Percentiles rank a stretch among this genome's conserved stretches.
phyloP scores from a whole-genome alignment of 2,329 filamentous ascomycete species.

The Colletotrichum sp. region DNA sequence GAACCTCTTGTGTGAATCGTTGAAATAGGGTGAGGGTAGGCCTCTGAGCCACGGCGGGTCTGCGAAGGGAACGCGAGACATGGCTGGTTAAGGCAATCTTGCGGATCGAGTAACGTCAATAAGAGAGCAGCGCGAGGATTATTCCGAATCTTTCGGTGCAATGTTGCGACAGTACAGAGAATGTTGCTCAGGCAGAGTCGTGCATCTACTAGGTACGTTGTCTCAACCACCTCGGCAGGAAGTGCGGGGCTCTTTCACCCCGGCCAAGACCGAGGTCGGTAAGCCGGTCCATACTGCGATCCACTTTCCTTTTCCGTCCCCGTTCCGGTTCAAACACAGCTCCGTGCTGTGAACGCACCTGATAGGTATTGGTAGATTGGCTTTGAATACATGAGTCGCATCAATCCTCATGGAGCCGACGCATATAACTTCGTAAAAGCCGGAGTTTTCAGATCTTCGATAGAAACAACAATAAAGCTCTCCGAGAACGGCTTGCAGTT shows the following conservation, averaged over 20 bases:
- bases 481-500: too few species aligned
- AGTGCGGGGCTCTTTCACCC: neutral
- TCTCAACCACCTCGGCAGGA: neutral
- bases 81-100: neutral
- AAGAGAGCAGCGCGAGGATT: neutral
- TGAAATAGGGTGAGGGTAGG: conserved; percentile 75
- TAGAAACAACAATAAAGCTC: too few species aligned
- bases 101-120: neutral
- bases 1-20: conserved; percentile 66
- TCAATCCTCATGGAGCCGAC: too few species aligned
- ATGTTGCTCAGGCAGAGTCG: too few species aligned
- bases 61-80: conserved; percentile 61
- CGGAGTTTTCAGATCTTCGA: too few species aligned
- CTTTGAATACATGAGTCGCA: too few species aligned
- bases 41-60: conserved; percentile 75
- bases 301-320: neutral
- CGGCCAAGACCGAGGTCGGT: neutral
- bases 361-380: too few species aligned
- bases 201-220: neutral
- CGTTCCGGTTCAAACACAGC: accelerated
- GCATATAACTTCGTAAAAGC: accelerated
- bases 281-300: neutral
- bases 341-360: neutral
- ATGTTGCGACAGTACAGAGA: neutral
- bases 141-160: too few species aligned